phyloP scores from a whole-genome alignment of 106 monocot genomes.

The Dioscorea dumetorum region DNA sequence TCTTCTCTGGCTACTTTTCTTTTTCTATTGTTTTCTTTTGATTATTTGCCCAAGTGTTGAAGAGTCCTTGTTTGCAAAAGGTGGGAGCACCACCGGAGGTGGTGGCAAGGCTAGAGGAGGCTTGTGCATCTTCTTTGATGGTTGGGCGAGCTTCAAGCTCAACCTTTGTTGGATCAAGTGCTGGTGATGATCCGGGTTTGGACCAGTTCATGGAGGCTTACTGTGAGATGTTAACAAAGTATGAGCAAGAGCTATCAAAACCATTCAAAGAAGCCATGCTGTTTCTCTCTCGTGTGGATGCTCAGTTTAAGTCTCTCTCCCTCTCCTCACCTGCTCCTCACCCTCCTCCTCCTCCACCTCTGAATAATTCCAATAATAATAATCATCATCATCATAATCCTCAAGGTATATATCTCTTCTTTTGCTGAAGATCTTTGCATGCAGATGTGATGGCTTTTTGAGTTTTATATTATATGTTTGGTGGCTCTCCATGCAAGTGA shows the following conservation, averaged over 20 bases:
- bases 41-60: background rate
- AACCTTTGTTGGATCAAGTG: background rate
- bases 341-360: no score
- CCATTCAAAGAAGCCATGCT: slow-evolving; percentile 72
- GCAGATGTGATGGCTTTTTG: background rate
- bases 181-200: slow-evolving; percentile 54
- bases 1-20: no score
- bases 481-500: no score
- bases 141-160: background rate
- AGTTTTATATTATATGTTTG: no score
- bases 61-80: slow-evolving; percentile 6
- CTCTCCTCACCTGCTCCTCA: slow-evolving; percentile 26
- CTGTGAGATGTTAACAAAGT: slow-evolving; percentile 75
- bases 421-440: background rate
- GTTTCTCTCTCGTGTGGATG: slow-evolving; percentile 56
- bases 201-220: slow-evolving; percentile 88
- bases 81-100: slow-evolving; percentile 67
- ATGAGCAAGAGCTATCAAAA: slow-evolving; percentile 70
- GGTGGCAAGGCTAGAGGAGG: slow-evolving; percentile 63
- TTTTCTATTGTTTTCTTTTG: no score
- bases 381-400: background rate
- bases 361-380: no score
- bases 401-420: slow-evolving; percentile 14
- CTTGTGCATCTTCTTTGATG: slow-evolving; percentile 33
- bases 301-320: slow-evolving; percentile 69